Evolutionary conservation across 495 filamentous ascomycete species (phyloP), one percentile per base, ranked within the genome.

Genomic region (Recurvomyces mirabilis): DNA sequence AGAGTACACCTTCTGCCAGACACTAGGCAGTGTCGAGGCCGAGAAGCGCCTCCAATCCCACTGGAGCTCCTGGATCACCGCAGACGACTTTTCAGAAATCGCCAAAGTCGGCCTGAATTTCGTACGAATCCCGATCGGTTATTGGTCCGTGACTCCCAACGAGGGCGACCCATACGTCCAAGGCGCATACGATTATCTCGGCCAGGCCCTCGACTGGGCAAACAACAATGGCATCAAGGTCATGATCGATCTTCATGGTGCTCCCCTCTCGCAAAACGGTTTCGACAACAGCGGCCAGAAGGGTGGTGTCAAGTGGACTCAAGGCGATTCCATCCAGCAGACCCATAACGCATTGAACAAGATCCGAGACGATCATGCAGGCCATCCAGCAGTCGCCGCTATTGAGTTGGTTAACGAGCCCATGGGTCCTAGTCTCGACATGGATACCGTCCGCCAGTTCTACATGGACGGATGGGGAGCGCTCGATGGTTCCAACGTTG

Each of bases 91-190:
- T 53, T 59, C 66, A 5, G 66, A 78, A 38, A 87, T 88, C 38
- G 73, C 73, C 12, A 57, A 59, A 4, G 65, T 70, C 3, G 83
- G 84, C 12, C 57, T 87, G 49, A 87, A 85, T 59, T 78, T 83
- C 42, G 80, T 87, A 28, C 70, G 83, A 41, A 87, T 89, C 41
- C 83, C 83, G 2, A 70, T 88, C 41, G 83, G 83, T 13, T 87
- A 87, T 58, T 89, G 83, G 83, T 78, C 79, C 25, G 60, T 82
- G 14, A 24, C 26, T 5, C 73, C 73, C 3, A 43, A 74, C 5
- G 51, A 66, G 14, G 77, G 70, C 23, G 80, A 85, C 34, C 80
- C 81, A 9, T 87, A 82, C 54, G 78, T 86, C 31, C 68, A 82
- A 53, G 84, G 83, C 26, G 80, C 83, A 52, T 70, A 84, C 34